Evolutionary conservation across 805 yeast genomes (phyloP), one percentile per base, ranked within the genome.

Genomic region (Metschnikowia cubensis): DNA sequence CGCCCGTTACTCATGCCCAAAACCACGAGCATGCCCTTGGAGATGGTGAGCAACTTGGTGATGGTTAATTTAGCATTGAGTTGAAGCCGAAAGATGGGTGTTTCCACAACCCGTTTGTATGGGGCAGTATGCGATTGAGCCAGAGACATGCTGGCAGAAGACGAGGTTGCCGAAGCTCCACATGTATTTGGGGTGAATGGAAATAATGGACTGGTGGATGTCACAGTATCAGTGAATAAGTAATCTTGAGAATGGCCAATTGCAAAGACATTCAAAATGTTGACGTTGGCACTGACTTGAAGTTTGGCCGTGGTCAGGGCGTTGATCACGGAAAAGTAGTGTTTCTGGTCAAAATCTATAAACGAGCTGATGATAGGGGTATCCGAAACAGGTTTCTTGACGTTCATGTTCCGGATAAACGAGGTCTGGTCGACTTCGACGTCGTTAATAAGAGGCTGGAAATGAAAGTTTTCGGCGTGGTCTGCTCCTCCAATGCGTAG

Each of bases 1-100:
- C 83, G 89, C n/a, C 92, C 89, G 1, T 82, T 67, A 17, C 84
- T 79, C 53, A 82, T 77, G 1, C 92, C 94, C 17, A 84, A 54
- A 2, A 82, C 66, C 6, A 83, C 69, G 46, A 83, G 83, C 6
- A 85, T 66, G 35, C 68, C 68, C 6, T 60, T 39, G 3, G 60
- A 58, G 47, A 71, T 69, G 2, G 72, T 51, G 14, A 69, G 61
- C 36, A 77, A 47, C 4, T 71, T 59, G 0, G 83, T 76, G 1
- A 77, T 67, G 10, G 76, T 59, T n/a, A 71, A 60, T 3, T 59
- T 54, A 3, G 68, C 44, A 20, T 58, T 63, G 42, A 79, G 65
- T 22, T 69, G 71, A 1, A 81, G 49, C 45, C 81, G 62, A 14
- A 81, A 60, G 6, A 77, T 53, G 0, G 84, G 83, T 14, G 51